These are phyloP conservation scores for Incumbomyces delicatus DNA, from an alignment of 2,329 filamentous ascomycete genomes.

Conservation along the genomic window DNA sequence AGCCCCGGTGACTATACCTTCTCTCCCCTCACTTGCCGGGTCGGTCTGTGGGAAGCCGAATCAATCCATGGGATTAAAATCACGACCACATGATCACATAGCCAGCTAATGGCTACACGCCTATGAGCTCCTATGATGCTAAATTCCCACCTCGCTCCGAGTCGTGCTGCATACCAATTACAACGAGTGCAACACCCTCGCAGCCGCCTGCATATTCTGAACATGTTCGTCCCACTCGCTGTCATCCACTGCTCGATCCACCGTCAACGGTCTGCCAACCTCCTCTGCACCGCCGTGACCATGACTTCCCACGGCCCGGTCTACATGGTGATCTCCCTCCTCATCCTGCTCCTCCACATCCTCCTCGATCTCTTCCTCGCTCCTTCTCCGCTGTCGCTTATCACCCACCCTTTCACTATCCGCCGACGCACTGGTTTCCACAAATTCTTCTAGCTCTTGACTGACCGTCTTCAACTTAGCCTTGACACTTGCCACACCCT, in stretches of 20 bases:
- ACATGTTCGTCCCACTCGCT: conserved; percentile 2
- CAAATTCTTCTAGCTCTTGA: conserved; percentile 92
- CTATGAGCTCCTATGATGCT: no score
- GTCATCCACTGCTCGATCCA: neutral
- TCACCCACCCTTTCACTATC: conserved; percentile 36
- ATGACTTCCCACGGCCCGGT: no score
- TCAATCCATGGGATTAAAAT: no score
- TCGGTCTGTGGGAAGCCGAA: no score
- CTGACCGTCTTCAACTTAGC: conserved; percentile 95
- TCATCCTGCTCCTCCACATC: conserved; percentile 13
- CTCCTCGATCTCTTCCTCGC: conserved; percentile 4
- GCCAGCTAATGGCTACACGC: no score
- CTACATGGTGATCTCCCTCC: neutral
- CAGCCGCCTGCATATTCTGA: conserved; percentile 1
- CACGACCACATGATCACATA: no score
- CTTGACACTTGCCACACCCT: conserved; percentile 78
- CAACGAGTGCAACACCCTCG: conserved; percentile 4
- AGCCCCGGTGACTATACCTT: no score
- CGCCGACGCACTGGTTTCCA: conserved; percentile 76
- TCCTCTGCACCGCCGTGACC: no score
- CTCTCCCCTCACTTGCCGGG: no score
- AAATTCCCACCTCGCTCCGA: no score
- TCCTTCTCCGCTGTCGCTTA: neutral
- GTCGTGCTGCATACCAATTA: no score
- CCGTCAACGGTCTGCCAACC: neutral